phyloP scores from a whole-genome alignment of 208 protist genomes.

The Acanthamoeba healyi region DNA sequence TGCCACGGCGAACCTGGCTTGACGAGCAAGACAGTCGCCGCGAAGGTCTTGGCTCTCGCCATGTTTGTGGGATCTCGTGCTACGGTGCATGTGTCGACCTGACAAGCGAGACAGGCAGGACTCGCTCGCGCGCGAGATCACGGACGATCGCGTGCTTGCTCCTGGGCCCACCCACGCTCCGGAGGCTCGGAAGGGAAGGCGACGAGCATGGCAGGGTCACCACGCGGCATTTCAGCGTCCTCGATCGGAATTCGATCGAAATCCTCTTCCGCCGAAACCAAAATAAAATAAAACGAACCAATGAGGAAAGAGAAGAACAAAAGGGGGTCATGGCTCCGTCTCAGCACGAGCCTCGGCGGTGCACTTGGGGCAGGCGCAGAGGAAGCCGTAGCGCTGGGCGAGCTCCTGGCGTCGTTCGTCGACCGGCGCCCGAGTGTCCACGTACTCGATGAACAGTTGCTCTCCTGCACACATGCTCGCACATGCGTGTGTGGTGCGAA shows the following conservation, averaged over 20 bases:
- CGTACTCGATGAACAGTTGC: constrained; percentile 71
- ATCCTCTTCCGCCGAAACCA: not conserved
- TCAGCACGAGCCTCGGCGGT: not conserved
- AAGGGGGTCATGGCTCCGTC: not conserved
- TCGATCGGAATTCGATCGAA: not conserved
- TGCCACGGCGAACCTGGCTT: too few species aligned
- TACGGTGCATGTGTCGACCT: too few species aligned
- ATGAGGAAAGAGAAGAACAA: not conserved
- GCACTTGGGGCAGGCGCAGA: constrained; percentile 38
- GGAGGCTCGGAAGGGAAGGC: too few species aligned
- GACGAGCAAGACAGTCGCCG: too few species aligned
- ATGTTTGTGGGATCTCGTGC: too few species aligned
- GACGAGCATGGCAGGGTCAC: too few species aligned
- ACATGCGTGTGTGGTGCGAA: not conserved
- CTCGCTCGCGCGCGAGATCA: too few species aligned
- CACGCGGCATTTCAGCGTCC: too few species aligned
- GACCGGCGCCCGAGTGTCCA: constrained; percentile 4
- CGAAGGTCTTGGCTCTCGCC: too few species aligned
- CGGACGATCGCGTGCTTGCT: too few species aligned
- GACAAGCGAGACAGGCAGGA: too few species aligned
- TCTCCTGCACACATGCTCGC: not conserved
- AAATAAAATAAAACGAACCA: not conserved
- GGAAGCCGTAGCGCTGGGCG: constrained; percentile 61
- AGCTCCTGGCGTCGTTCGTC: constrained; percentile 40
- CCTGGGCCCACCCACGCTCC: too few species aligned